Conservation (phyloP, 1,284 basidiomycete species). For the Apiotrichum porosum region DNA sequence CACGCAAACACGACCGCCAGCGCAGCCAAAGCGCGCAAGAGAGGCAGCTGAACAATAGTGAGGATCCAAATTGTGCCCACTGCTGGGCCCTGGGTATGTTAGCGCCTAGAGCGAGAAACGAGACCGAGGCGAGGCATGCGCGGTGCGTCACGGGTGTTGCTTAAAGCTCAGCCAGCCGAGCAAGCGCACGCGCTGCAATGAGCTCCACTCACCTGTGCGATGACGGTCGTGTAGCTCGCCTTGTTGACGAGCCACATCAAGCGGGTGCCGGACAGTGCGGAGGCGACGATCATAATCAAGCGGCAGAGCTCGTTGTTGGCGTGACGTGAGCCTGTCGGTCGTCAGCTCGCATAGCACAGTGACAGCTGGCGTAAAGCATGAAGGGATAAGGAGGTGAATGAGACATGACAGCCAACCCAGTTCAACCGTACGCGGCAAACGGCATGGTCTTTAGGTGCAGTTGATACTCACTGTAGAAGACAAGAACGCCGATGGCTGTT, state of each 20-base stretch:
- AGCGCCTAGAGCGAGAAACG: no score
- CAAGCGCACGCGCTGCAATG: background rate
- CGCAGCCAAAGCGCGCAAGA: constrained; percentile 34
- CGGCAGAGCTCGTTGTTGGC: constrained; percentile 23
- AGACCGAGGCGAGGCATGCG: no score
- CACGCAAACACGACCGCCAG: constrained; percentile 14
- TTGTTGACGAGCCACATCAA: constrained; percentile 49
- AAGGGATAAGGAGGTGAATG: no score
- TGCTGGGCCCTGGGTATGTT: constrained; percentile 36
- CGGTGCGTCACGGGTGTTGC: no score
- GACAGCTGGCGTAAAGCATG: no score
- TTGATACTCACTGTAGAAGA: constrained; percentile 36
- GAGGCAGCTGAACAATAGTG: constrained; percentile 45
- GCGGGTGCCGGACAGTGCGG: constrained; percentile 33
- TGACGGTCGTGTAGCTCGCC: constrained; percentile 37
- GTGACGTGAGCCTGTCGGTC: constrained; percentile 31
- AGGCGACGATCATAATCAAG: constrained; percentile 28
- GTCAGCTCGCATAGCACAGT: no score
- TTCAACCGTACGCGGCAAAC: no score
- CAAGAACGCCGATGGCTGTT: constrained; percentile 34
- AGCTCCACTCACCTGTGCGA: constrained; percentile 33
- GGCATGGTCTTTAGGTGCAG: no score
- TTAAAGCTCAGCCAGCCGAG: no score
- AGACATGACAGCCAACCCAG: no score
- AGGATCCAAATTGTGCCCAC: constrained; percentile 48